Conservation (phyloP, 768 basidiomycete species). For the Suillus plorans region DNA sequence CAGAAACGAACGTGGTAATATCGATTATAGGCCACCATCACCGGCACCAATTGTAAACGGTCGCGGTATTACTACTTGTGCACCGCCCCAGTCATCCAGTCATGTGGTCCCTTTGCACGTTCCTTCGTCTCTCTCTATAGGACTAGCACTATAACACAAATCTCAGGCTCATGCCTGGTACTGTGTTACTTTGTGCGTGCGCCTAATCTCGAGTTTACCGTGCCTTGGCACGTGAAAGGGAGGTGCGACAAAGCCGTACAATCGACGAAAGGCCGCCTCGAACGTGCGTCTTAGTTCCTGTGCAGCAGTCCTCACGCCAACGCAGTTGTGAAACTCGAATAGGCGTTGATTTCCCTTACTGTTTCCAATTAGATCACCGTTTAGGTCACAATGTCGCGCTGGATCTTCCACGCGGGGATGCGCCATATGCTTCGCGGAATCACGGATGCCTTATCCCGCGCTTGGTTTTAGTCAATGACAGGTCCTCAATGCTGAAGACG, state of each 20-base stretch:
- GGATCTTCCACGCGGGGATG: not conserved
- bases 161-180: not conserved
- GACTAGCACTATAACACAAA: not conserved
- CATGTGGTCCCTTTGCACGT: not conserved
- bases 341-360: not conserved
- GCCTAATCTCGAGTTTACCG: not conserved
- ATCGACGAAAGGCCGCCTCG: not conserved
- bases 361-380: not conserved
- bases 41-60: not conserved
- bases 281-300: conserved; percentile 1
- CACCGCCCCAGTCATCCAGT: not conserved
- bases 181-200: not conserved
- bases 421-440: not conserved
- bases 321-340: not conserved
- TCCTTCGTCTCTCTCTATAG: not conserved
- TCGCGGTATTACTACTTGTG: not conserved
- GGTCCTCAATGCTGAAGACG: not conserved
- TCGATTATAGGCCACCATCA: too few relatives aligned
- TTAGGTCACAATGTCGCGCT: not conserved
- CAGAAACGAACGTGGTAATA: too few relatives aligned
- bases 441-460: not conserved
- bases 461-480: not conserved
- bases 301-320: not conserved
- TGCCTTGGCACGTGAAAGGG: not conserved
- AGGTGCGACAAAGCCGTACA: not conserved